phyloP scores from a whole-genome alignment of 1,139 yeast genomes.

The Saccharomycopsis hybrid region DNA sequence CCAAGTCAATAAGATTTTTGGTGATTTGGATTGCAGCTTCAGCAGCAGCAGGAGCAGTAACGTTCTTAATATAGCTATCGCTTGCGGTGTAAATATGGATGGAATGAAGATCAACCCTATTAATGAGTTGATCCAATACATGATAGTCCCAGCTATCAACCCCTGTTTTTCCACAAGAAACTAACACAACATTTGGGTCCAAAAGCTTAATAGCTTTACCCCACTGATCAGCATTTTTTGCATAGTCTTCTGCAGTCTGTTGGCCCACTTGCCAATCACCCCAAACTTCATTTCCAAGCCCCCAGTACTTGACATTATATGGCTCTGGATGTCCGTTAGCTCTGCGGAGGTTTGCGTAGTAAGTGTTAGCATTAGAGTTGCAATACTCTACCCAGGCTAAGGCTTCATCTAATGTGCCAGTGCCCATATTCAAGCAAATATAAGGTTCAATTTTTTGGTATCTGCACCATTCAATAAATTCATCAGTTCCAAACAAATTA shows the following conservation, averaged over 20 bases:
- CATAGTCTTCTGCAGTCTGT: constrained; percentile 29
- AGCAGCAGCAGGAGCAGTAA: constrained; percentile 30
- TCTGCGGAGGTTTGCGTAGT: constrained; percentile 29
- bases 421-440: constrained; percentile 33
- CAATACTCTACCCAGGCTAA: constrained; percentile 33
- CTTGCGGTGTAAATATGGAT: constrained; percentile 31
- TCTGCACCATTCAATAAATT: constrained; percentile 32
- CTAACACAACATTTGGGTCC: constrained; percentile 28
- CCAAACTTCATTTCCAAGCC: constrained; percentile 34
- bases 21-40: constrained; percentile 31
- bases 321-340: constrained; percentile 32
- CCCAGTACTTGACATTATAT: constrained; percentile 33
- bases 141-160: constrained; percentile 29
- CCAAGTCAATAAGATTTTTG: constrained; percentile 29
- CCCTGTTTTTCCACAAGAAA: constrained; percentile 32
- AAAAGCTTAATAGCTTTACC: constrained; percentile 32
- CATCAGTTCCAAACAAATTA: constrained; percentile 32
- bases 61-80: constrained; percentile 28
- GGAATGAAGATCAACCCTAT: constrained; percentile 30
- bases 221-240: constrained; percentile 31
- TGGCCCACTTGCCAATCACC: constrained; percentile 35
- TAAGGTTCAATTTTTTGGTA: constrained; percentile 30
- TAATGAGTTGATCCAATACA: constrained; percentile 27
- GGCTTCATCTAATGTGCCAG: constrained; percentile 33
- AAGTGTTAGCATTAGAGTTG: constrained; percentile 30